Evolutionary conservation across 306 rosid genomes (phyloP), one percentile per base, ranked within the genome.

Genomic region (Sechiopsis laciniata): DNA sequence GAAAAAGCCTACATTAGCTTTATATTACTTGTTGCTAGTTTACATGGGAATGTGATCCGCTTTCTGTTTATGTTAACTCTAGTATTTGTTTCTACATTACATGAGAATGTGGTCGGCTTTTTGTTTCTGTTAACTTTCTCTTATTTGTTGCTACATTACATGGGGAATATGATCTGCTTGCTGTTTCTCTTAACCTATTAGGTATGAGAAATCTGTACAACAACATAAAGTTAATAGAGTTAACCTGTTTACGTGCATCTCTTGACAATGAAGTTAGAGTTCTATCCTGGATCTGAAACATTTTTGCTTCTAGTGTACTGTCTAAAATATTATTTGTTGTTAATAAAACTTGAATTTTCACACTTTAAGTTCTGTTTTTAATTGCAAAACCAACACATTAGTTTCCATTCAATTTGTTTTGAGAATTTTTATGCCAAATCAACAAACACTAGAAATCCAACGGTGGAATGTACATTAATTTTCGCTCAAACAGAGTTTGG

Each of bases 1-100:
- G 62, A 77, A 40, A 5, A 72, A 12, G 83, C 81, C 60, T 82
- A 78, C 83, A 74, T 51, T 46, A 77, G 73, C 63, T 46, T 73
- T 35, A 20, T 52, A 6, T 56, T 74, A 40, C 7, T 72, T n/a
- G 51, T 68, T 24, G 74, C 14, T 26, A 13, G 11, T 22, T 26
- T 50, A 7, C 58, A 50, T 50, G 58, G 58, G 13, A 68, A 68
- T 40, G 54, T 19, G 37, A 46, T 2, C 72, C 11, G 29, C 7
- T 20, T 65, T 65, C 26, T 21, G 37, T 67, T 67, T 45, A 32
- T 21, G 55, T 45, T 2, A 20, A 61, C 46, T 65, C 21, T 55
- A 19, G 50, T 76, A 56, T 55, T 53, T 45, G 15, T 67, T 69
- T 56, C 15, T 48, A 19, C 17, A 17, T 68, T 48, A 48, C 42